phyloP scores from a whole-genome alignment of 768 basidiomycete genomes.

The Termitomyces sp. region DNA sequence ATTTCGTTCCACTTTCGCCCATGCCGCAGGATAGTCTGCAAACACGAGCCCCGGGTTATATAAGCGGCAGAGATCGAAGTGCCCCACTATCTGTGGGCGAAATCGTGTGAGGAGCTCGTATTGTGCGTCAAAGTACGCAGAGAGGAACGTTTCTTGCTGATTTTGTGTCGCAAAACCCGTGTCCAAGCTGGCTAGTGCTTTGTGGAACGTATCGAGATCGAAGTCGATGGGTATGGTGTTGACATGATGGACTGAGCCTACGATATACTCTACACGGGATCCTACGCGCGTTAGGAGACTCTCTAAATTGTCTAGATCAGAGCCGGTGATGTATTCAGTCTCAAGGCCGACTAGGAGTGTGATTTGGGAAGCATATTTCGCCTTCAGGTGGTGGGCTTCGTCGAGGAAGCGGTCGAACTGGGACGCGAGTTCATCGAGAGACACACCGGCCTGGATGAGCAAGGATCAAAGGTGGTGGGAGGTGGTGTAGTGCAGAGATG shows the following conservation, averaged over 20 bases:
- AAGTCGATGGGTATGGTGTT: slow-evolving; percentile 89
- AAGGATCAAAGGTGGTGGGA: background rate
- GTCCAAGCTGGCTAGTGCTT: slow-evolving; percentile 45
- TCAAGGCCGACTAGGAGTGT: slow-evolving; percentile 85
- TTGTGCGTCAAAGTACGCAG: slow-evolving; percentile 84
- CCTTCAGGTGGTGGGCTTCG: slow-evolving; percentile 78
- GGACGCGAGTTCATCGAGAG: slow-evolving; percentile 43
- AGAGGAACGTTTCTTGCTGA: slow-evolving; percentile 46
- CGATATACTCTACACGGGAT: slow-evolving; percentile 74
- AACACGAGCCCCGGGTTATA: slow-evolving; percentile 66
- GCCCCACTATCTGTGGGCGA: slow-evolving; percentile 87
- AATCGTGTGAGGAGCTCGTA: slow-evolving; percentile 63
- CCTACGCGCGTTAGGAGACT: slow-evolving; percentile 44
- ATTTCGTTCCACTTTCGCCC: slow-evolving; percentile 71
- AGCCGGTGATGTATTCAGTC: slow-evolving; percentile 79
- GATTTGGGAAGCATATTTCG: slow-evolving; percentile 58
- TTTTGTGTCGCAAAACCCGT: background rate
- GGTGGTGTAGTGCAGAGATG: background rate
- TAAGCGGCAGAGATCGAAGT: slow-evolving; percentile 89
- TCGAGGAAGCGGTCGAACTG: slow-evolving; percentile 74
- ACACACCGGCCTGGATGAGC: slow-evolving; percentile 46
- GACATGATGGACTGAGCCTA: slow-evolving; percentile 94
- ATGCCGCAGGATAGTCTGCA: slow-evolving; percentile 52
- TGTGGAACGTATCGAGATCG: slow-evolving; percentile 66
- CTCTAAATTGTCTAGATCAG: slow-evolving; percentile 60